Evolutionary conservation across 192 early-diverging fungal genomes (phyloP).

Genomic region (Backusella circina): DNA sequence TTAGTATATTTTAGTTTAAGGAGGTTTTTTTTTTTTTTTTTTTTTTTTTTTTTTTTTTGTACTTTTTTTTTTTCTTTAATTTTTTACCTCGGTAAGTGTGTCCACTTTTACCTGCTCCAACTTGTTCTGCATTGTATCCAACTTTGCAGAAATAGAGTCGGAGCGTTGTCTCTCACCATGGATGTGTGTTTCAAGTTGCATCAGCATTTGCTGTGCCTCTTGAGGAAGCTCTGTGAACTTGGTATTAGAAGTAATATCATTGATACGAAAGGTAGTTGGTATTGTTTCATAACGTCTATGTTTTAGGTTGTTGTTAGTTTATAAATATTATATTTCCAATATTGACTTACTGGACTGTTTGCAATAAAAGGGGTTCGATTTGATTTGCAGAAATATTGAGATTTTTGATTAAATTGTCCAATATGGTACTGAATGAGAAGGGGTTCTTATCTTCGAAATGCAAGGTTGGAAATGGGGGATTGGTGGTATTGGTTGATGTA

Average conservation of each 20-base stretch:
- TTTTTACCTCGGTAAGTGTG: no score
- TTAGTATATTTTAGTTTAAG: background rate
- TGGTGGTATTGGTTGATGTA: background rate
- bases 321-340: no score
- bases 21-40: background rate
- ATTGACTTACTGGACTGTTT: background rate
- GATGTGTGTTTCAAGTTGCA: constrained; percentile 20
- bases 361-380: background rate
- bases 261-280: constrained; percentile 20
- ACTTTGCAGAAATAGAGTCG: constrained; percentile 15
- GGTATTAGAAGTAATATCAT: constrained; percentile 16
- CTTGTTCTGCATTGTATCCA: background rate
- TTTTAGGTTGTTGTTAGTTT: background rate
- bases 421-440: background rate
- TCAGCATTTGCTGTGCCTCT: constrained; percentile 16
- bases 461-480: background rate
- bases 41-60: constrained; percentile 7
- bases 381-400: background rate
- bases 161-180: constrained; percentile 15
- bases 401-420: background rate
- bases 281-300: constrained; percentile 5
- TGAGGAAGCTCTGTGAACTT: constrained; percentile 23
- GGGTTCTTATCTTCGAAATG: background rate
- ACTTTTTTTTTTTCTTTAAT: background rate
- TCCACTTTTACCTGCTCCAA: no score